Conservation (phyloP, 2,329 filamentous ascomycete species). For the Colletotrichum euphorbiae region DNA sequence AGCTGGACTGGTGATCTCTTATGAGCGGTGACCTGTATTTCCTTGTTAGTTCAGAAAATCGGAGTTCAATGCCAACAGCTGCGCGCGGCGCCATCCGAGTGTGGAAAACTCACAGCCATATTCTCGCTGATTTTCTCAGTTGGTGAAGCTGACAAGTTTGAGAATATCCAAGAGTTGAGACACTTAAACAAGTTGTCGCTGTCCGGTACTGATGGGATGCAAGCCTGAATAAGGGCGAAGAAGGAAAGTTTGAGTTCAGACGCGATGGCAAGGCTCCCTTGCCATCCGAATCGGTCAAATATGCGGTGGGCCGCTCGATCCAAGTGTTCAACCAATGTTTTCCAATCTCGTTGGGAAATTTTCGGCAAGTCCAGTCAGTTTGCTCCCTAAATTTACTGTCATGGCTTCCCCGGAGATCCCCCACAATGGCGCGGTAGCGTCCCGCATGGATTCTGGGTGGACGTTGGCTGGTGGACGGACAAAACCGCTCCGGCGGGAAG, state of each 20-base stretch:
- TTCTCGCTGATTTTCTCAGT: not conserved
- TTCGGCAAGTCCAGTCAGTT: conserved; percentile 17
- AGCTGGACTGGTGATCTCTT: conserved; percentile 40
- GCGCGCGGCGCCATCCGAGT: not conserved
- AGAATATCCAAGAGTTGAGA: conserved; percentile 16
- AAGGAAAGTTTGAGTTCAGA: not conserved
- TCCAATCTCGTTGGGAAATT: not conserved
- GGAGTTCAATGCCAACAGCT: not conserved
- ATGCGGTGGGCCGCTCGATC: conserved; percentile 19
- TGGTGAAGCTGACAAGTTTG: not conserved
- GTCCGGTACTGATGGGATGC: no score
- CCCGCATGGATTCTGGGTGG: conserved; percentile 19
- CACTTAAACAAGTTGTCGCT: not conserved
- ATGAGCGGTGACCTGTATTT: conserved; percentile 8
- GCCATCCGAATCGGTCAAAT: not conserved
- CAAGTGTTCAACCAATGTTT: conserved; percentile 30
- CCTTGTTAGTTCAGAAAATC: not conserved
- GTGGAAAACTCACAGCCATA: conserved; percentile 10
- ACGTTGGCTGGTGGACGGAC: conserved; percentile 13
- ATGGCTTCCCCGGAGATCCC: conserved; percentile 34
- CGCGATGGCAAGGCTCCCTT: conserved; percentile 1
- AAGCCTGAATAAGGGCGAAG: not conserved
- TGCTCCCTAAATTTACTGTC: not conserved
- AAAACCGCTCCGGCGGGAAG: not conserved
- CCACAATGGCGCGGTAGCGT: conserved; percentile 25